Evolutionary conservation across 2,329 filamentous ascomycete species (phyloP).

Genomic region (Fusarium brachygibbosum): DNA sequence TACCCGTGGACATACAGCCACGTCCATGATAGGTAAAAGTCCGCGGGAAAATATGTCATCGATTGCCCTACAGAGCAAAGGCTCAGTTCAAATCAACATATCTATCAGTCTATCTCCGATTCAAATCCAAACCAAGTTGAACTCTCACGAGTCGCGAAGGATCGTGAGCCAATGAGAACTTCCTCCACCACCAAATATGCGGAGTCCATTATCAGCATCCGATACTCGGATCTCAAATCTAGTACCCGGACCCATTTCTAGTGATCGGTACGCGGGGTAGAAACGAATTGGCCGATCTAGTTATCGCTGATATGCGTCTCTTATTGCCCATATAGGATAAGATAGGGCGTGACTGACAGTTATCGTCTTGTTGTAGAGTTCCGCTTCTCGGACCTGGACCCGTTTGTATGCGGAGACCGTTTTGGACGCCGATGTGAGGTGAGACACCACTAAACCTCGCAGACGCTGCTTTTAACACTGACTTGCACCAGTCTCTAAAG

Average conservation of each 20-base stretch:
- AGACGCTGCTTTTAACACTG: background rate
- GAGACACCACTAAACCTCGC: background rate
- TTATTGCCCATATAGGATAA: constrained; percentile 1
- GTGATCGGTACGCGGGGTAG: constrained; percentile 25
- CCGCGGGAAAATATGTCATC: background rate
- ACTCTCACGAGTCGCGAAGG: background rate
- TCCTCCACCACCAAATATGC: background rate
- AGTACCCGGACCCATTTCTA: constrained; percentile 5
- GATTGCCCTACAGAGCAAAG: background rate
- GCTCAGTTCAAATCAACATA: background rate
- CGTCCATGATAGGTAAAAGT: background rate
- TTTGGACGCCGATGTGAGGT: constrained; percentile 27
- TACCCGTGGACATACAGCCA: background rate
- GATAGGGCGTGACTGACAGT: constrained; percentile 1
- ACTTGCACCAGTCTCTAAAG: background rate
- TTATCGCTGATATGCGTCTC: background rate
- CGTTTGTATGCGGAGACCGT: constrained; percentile 15
- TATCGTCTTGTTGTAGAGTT: background rate
- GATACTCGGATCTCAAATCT: constrained; percentile 33
- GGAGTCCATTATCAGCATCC: constrained; percentile 9
- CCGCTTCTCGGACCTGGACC: constrained; percentile 19
- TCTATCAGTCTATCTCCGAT: constrained; percentile 22
- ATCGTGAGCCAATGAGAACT: constrained; percentile 5
- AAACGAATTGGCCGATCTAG: constrained; percentile 13
- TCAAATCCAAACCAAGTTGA: background rate